A percentile compares a stretch with the other conserved stretches of the same genome.
Evolutionary conservation across 371 early-diverging fungal genomes (phyloP).

Genomic region (Neoconidiobolus thromboides): DNA sequence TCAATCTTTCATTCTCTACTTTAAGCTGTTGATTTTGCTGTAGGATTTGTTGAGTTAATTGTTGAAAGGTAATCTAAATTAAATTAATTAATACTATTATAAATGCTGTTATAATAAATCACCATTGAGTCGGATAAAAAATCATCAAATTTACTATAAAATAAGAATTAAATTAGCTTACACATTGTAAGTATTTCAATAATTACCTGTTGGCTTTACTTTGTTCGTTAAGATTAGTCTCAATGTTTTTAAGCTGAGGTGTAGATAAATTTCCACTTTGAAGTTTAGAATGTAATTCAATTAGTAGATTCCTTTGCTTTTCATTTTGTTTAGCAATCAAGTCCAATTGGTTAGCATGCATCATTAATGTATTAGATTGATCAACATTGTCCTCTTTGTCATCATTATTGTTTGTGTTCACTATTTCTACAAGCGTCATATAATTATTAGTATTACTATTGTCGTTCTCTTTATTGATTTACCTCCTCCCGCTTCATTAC

Average conservation of each 20-base stretch:
- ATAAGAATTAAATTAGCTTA: neutral
- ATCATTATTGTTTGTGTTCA: neutral
- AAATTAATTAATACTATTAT: neutral
- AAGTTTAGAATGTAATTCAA: neutral
- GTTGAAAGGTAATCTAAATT: conserved; percentile 1
- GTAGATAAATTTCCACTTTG: neutral
- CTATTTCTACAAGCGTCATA: too few relatives aligned
- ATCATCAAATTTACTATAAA: neutral
- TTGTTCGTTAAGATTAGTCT: neutral
- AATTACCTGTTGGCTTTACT: neutral
- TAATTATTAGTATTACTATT: too few relatives aligned
- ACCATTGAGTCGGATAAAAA: neutral
- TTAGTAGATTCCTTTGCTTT: neutral
- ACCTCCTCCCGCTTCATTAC: neutral
- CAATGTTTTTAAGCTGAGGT: neutral
- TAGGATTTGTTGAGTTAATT: neutral
- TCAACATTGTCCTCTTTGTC: neutral
- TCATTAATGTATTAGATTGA: neutral
- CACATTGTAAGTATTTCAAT: neutral
- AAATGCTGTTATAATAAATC: neutral
- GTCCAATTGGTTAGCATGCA: conserved; percentile 1
- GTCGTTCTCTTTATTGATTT: too few relatives aligned
- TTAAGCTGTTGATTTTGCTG: neutral
- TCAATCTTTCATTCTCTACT: neutral
- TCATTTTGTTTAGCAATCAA: neutral